A percentile compares a stretch with the other conserved stretches of the same genome.
Evolutionary conservation across 192 early-diverging fungal genomes (phyloP).

Genomic region (Dimargaris cristalligena): DNA sequence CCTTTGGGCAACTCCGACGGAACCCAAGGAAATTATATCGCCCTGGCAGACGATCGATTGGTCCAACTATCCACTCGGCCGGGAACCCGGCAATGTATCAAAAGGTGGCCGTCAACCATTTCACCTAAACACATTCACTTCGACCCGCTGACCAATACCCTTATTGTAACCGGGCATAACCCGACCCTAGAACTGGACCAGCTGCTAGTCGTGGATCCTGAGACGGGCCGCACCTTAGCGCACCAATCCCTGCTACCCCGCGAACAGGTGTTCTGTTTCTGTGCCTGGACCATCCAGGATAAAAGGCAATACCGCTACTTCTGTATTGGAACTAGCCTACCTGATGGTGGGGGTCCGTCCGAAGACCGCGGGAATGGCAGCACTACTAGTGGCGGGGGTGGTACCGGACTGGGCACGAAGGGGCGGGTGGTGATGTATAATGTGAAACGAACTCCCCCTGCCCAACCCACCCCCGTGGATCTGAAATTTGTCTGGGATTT

Average conservation of each 20-base stretch:
- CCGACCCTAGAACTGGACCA: background rate
- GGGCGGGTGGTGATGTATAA: slow-evolving; percentile 10
- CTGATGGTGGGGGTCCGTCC: background rate
- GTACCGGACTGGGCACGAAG: background rate
- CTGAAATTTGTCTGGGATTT: slow-evolving; percentile 10
- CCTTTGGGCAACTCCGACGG: background rate
- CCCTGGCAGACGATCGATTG: background rate
- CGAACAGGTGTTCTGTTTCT: background rate
- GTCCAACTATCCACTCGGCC: background rate
- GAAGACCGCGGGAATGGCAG: background rate
- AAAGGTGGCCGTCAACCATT: background rate
- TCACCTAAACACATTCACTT: slow-evolving; percentile 1
- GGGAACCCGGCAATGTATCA: background rate
- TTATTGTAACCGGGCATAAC: background rate
- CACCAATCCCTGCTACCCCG: slow-evolving; percentile 7
- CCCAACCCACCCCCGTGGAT: background rate
- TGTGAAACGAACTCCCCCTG: slow-evolving; percentile 5
- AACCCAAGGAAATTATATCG: background rate
- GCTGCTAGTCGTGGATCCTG: slow-evolving; percentile 3
- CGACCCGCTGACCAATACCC: background rate
- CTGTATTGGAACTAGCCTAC: slow-evolving; percentile 4
- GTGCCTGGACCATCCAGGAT: background rate
- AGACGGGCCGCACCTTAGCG: background rate
- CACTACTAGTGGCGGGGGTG: too few species aligned
- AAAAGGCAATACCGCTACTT: slow-evolving; percentile 4